A percentile compares a stretch with the other conserved stretches of the same genome.
Conservation (phyloP, 257 asterid genomes). For the Nemophila menziesii region DNA sequence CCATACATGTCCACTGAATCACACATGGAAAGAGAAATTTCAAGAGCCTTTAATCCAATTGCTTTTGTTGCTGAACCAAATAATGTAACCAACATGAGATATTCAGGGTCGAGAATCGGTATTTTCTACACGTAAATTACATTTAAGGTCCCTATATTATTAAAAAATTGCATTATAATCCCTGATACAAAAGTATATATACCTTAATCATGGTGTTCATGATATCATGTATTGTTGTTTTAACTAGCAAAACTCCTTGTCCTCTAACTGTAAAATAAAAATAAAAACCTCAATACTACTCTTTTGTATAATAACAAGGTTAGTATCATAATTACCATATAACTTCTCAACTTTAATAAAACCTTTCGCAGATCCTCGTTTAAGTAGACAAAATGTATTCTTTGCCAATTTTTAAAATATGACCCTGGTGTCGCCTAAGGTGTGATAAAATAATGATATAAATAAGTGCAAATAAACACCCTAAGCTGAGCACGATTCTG, state of each 20-base stretch:
- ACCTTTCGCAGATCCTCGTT: constrained; percentile 97
- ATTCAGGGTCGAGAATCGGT: constrained; percentile 42
- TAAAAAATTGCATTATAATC: too few relatives aligned
- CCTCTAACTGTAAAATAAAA: constrained; percentile 57
- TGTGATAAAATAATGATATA: too few relatives aligned
- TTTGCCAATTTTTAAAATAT: too few relatives aligned
- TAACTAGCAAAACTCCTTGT: constrained; percentile 79
- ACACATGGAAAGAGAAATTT: constrained; percentile 88
- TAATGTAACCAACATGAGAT: constrained; percentile 55
- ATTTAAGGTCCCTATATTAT: too few relatives aligned
- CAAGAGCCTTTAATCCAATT: constrained; percentile 95
- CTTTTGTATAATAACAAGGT: constrained; percentile 14
- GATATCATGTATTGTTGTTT: constrained; percentile 89
- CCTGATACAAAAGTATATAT: constrained; percentile 11
- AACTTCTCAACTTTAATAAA: constrained; percentile 95
- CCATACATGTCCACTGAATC: constrained; percentile 94
- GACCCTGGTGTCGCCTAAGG: too few relatives aligned
- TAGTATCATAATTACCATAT: constrained; percentile 53
- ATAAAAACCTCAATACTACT: too few relatives aligned
- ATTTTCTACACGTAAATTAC: constrained; percentile 30
- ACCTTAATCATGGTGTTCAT: constrained; percentile 96
- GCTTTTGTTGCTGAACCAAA: constrained; percentile 87
- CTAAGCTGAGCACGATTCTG: too few relatives aligned
- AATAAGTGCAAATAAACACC: too few relatives aligned
- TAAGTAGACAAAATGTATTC: constrained; percentile 92